These are phyloP conservation scores for Mycena pura DNA, from an alignment of 768 basidiomycete genomes.

Conservation along the genomic window DNA sequence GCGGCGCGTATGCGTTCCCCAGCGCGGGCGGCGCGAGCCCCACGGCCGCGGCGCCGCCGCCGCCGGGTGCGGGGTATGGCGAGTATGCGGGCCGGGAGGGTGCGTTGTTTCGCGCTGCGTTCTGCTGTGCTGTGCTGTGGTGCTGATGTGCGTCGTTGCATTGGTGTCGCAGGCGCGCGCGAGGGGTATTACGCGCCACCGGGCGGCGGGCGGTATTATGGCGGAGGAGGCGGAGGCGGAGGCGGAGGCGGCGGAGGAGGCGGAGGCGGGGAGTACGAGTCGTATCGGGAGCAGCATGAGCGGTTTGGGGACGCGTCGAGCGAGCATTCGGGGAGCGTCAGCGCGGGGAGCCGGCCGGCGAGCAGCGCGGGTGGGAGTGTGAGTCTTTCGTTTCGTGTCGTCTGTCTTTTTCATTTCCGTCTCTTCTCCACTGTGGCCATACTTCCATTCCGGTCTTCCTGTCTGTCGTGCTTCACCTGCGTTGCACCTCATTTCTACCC, in stretches of 20 bases:
- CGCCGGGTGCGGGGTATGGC: background rate
- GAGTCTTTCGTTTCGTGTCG: background rate
- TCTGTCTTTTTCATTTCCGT: background rate
- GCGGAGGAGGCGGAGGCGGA: background rate
- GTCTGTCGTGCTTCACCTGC: too few species aligned
- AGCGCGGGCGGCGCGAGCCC: background rate
- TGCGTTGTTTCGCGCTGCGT: too few species aligned
- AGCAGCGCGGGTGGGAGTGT: slow-evolving; percentile 15
- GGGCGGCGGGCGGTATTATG: background rate
- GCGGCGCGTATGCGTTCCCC: background rate
- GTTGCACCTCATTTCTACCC: background rate
- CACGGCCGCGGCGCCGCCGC: background rate
- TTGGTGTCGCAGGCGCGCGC: too few species aligned
- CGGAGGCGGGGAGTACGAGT: background rate
- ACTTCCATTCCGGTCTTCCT: too few species aligned
- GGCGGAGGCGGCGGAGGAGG: background rate
- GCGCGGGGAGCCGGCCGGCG: slow-evolving; percentile 12
- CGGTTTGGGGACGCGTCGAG: background rate
- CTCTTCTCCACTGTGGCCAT: too few species aligned
- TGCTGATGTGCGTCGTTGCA: too few species aligned
- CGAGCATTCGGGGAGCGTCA: slow-evolving; percentile 1
- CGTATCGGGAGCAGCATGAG: background rate
- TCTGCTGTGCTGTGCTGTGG: too few species aligned
- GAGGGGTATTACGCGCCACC: too few species aligned
- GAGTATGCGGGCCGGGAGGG: background rate